Conservation (phyloP, 176 grass and related monocot genomes). For the Ampelocalamus luodianensis region DNA sequence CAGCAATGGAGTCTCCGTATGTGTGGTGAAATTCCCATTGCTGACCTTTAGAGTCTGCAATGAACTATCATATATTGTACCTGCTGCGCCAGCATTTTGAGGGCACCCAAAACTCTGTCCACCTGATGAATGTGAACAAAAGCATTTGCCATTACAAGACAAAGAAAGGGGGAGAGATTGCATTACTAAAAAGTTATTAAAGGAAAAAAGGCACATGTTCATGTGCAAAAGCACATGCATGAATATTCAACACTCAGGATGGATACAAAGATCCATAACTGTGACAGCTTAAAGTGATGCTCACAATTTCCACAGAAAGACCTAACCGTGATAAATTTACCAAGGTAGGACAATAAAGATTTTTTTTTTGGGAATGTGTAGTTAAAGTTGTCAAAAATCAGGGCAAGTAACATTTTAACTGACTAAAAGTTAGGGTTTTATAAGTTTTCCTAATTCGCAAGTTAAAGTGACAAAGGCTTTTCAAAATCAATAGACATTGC, state of each 20-base stretch:
- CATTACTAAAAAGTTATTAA: constrained; percentile 16
- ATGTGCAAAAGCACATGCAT: background rate
- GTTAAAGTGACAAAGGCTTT: background rate
- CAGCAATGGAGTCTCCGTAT: constrained; percentile 94
- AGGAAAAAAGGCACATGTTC: background rate
- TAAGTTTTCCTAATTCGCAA: background rate
- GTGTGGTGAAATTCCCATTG: constrained; percentile 94
- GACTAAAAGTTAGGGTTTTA: background rate
- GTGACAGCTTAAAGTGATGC: background rate
- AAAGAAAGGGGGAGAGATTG: background rate
- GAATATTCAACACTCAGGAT: constrained; percentile 33
- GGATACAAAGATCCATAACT: constrained; percentile 8
- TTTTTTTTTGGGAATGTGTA: background rate
- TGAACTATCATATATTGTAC: constrained; percentile 88
- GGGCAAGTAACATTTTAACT: background rate
- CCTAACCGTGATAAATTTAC: background rate
- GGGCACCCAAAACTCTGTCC: constrained; percentile 82
- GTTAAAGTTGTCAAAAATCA: background rate
- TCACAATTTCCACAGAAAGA: constrained; percentile 3
- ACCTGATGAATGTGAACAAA: constrained; percentile 57
- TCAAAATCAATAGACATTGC: constrained; percentile 3
- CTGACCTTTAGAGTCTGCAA: constrained; percentile 90
- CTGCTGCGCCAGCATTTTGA: constrained; percentile 92
- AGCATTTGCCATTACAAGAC: constrained; percentile 16
- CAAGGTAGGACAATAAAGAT: constrained; percentile 6